A percentile compares a stretch with the other conserved stretches of the same genome.
Evolutionary conservation across 768 basidiomycete species (phyloP).

Genomic region (Mycena sanguinolenta): DNA sequence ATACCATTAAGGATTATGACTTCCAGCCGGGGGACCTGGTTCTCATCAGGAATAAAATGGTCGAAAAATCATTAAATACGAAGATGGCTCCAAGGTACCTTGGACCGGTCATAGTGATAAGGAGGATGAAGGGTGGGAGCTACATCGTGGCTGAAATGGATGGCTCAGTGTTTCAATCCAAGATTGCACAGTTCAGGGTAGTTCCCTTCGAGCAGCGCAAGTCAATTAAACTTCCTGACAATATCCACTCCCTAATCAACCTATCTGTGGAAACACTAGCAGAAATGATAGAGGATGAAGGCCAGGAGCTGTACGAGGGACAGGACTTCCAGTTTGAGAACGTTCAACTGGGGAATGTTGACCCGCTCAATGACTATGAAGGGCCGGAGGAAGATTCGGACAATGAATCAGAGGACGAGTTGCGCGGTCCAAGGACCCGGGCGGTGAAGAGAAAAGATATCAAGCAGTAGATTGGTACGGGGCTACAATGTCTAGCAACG

Average conservation of each 20-base stretch:
- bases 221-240: background rate
- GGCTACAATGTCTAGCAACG: too few relatives aligned
- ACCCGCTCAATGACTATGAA: too few relatives aligned
- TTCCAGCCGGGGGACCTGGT: conserved; percentile 48
- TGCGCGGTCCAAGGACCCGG: too few relatives aligned
- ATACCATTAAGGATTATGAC: conserved; percentile 42
- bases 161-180: background rate
- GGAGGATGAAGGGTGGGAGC: conserved; percentile 40
- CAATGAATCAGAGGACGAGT: too few relatives aligned
- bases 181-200: conserved; percentile 13
- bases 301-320: too few relatives aligned
- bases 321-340: too few relatives aligned
- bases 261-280: background rate
- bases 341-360: too few relatives aligned
- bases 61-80: conserved; percentile 45
- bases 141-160: conserved; percentile 34
- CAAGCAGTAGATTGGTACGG: too few relatives aligned
- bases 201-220: conserved; percentile 37
- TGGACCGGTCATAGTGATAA: conserved; percentile 50
- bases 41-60: conserved; percentile 45
- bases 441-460: too few relatives aligned
- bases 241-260: background rate
- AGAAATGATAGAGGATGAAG: background rate
- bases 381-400: too few relatives aligned
- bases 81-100: conserved; percentile 47